Conservation (phyloP, 2,329 filamentous ascomycete genomes). For the Apiospora phragmitis region DNA sequence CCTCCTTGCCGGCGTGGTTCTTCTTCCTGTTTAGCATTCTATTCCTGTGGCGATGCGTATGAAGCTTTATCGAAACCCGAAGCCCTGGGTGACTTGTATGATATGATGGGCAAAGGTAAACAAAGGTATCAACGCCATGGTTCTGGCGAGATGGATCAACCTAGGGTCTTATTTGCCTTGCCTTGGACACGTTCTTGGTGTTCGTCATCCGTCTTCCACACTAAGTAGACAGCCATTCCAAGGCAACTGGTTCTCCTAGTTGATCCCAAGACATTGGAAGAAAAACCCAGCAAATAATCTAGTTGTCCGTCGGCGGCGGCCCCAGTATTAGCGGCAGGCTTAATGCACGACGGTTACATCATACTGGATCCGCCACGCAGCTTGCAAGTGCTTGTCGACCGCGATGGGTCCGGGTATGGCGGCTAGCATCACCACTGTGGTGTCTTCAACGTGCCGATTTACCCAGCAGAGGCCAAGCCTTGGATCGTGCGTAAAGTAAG, state of each 20-base stretch:
- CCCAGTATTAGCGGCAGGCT: slow-evolving; percentile 5
- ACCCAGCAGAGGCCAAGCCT: neutral
- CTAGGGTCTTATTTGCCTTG: neutral
- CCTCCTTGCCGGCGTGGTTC: neutral
- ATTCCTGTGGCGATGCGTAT: neutral
- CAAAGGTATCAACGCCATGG: neutral
- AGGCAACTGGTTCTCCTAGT: neutral
- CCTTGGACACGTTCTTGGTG: neutral
- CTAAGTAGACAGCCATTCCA: neutral
- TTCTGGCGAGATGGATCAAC: neutral
- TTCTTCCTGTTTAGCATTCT: neutral
- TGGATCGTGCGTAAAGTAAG: neutral
- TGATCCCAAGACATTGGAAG: neutral
- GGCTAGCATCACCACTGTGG: neutral
- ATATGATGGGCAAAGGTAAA: neutral
- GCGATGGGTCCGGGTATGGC: neutral
- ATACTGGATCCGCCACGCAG: neutral
- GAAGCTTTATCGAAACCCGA: neutral
- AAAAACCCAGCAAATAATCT: neutral
- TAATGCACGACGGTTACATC: neutral
- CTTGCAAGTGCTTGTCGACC: neutral
- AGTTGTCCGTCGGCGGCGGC: neutral
- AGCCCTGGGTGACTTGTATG: neutral
- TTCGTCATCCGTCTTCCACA: neutral
- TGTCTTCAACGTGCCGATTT: neutral